Evolutionary conservation across 2,329 filamentous ascomycete species (phyloP).

Genomic region (Fusarium virguliforme): DNA sequence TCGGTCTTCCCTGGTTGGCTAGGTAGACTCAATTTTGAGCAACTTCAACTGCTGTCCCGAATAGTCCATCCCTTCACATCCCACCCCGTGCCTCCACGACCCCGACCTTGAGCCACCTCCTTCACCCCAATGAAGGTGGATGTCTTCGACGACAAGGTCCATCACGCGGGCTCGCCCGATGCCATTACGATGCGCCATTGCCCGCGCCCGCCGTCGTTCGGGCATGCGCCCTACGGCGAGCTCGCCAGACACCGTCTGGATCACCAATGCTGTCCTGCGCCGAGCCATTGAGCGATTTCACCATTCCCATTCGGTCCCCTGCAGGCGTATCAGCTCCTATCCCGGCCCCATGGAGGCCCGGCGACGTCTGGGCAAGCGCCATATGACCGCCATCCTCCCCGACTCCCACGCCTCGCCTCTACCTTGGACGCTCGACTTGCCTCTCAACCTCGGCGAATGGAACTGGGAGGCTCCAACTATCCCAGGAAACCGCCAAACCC

Average conservation of each 20-base stretch:
- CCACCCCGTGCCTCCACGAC: conserved; percentile 5
- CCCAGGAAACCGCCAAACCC: conserved; percentile 46
- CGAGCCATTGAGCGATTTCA: conserved; percentile 54
- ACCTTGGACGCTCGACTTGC: conserved; percentile 65
- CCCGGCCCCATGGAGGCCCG: conserved; percentile 71
- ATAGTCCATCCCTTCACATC: conserved; percentile 1
- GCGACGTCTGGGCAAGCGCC: conserved; percentile 68
- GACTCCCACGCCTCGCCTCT: conserved; percentile 57
- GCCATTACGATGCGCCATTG: conserved; percentile 52
- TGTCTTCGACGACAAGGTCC: conserved; percentile 10
- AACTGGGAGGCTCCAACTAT: conserved; percentile 67
- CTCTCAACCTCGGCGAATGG: conserved; percentile 65
- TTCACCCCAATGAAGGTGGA: conserved; percentile 27
- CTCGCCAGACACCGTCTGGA: conserved; percentile 51
- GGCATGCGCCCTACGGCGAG: conserved; percentile 37
- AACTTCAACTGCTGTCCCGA: conserved; percentile 17
- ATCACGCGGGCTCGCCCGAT: conserved; percentile 46
- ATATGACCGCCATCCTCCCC: conserved; percentile 68
- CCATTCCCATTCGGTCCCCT: conserved; percentile 37
- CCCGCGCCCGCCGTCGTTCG: conserved; percentile 51
- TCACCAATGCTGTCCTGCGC: conserved; percentile 55
- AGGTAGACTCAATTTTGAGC: conserved; percentile 27
- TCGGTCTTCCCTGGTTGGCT: conserved; percentile 33
- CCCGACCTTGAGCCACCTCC: conserved; percentile 12
- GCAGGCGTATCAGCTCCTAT: conserved; percentile 60